A percentile compares a stretch with the other conserved stretches of the same genome.
Conservation (phyloP, 192 early-diverging fungal genomes). For the Dispira parvispora region DNA sequence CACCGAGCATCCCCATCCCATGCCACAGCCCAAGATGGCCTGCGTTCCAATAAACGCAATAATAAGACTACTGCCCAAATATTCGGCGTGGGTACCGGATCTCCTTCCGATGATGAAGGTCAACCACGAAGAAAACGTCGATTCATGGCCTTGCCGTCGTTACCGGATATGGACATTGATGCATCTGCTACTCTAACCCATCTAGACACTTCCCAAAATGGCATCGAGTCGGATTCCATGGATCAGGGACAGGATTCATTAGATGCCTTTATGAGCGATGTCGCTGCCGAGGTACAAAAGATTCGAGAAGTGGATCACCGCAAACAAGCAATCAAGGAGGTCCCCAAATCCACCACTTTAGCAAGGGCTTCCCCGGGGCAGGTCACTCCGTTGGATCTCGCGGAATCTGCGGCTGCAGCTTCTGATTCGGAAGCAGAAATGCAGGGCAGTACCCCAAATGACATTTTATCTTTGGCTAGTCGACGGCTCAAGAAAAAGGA, state of each 20-base stretch:
- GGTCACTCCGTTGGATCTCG: too few relatives aligned
- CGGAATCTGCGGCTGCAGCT: not conserved
- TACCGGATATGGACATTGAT: not conserved
- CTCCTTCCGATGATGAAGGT: not conserved
- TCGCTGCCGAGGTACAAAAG: slow-evolving; percentile 28
- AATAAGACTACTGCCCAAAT: not conserved
- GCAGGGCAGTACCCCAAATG: slow-evolving; percentile 23
- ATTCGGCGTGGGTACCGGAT: not conserved
- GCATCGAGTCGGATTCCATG: not conserved
- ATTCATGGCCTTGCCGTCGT: not conserved
- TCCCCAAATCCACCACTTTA: too few relatives aligned
- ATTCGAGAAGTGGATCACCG: slow-evolving; percentile 20
- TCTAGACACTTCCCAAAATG: not conserved
- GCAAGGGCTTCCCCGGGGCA: too few relatives aligned
- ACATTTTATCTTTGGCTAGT: slow-evolving; percentile 38
- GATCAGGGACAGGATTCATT: slow-evolving; percentile 13
- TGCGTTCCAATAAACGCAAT: not conserved
- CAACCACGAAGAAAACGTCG: not conserved
- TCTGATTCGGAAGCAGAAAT: slow-evolving; percentile 13
- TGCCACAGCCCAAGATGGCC: not conserved
- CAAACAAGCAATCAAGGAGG: not conserved
- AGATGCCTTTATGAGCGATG: slow-evolving; percentile 40
- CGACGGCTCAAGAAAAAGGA: slow-evolving; percentile 87
- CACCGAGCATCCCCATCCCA: not conserved
- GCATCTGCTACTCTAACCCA: not conserved